Evolutionary conservation across 1,139 yeast species (phyloP).

Genomic region (Magnusiomyces fungicola): DNA sequence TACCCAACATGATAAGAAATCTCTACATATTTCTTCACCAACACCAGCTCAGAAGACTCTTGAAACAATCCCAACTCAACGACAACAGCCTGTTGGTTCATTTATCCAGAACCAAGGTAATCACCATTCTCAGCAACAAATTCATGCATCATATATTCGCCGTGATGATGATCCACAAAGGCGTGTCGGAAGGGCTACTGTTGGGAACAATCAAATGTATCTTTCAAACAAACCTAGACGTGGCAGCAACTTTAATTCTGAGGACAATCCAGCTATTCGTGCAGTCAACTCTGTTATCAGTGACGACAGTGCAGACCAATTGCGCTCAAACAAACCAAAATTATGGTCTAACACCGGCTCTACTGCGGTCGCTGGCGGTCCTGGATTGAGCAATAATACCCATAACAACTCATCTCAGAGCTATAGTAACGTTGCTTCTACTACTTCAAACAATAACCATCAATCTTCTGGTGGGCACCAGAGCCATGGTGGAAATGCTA

Average conservation of each 20-base stretch:
- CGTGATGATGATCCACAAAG: too few species aligned
- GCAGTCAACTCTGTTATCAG: constrained; percentile 1
- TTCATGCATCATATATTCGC: too few species aligned
- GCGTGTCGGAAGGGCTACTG: too few species aligned
- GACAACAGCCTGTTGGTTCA: too few species aligned
- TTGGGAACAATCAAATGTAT: too few species aligned
- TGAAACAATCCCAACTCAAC: too few species aligned
- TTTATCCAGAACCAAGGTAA: too few species aligned
- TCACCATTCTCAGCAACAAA: too few species aligned
- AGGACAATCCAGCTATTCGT: not conserved
- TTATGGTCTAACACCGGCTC: not conserved
- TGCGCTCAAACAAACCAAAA: not conserved
- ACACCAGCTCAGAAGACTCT: constrained; percentile 1
- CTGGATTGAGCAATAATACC: too few species aligned
- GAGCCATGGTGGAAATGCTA: too few species aligned
- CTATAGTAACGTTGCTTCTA: not conserved
- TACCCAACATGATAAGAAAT: not conserved
- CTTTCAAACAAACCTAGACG: not conserved
- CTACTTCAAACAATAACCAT: not conserved
- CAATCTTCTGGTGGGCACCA: too few species aligned
- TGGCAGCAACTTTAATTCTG: not conserved
- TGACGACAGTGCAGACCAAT: not conserved
- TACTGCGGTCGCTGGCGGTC: not conserved
- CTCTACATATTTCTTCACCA: not conserved
- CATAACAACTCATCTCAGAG: not conserved